Base-by-base conservation (phyloP, 352 stramenopile species). In the Pythium periplocum region DNA sequence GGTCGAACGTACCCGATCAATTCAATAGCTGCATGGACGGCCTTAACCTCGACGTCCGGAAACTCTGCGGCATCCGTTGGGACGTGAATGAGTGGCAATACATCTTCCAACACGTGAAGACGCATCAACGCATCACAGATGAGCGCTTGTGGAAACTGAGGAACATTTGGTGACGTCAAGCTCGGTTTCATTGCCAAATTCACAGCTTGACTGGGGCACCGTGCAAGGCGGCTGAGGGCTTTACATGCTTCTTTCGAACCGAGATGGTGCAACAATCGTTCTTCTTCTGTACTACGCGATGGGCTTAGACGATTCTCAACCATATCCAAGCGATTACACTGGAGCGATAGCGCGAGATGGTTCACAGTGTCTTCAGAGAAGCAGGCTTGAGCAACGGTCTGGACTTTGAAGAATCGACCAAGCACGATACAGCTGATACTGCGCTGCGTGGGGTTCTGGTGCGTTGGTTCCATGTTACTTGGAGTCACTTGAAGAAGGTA, bases 371-470 rank as follows among this genome's bases (percentile, higher is more conserved):
- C 53, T 53, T 93, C 79, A 4, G 66, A 78, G 60, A 90, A 85
- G 50, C 69, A 75, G 11, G 58, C 54, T 7, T 59, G 53, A 1
- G 66, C 69, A 1, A 87, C 64, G 1, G 62, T 44, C 0, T 65
- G 45, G 4, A 74, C 64, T 30, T 75, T 74, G 41, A 66, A 71
- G 32, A 93, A 76, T 2, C 70, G 65, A 39, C 73, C 60, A 1
- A 93, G 61, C 4, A 88, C 59, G 31, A 90, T 81, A 40, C 75
- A 87, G 55, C 82, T 93, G 38, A 90, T 79, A 55, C 75, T 88
- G 34, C 78, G 77, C 43, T 90, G 79, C 6, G 46, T 59, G 33
- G 64, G 35, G 10, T 55, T 83, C 47, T 90, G 79, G 12, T 71
- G 64, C 1, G 60, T 44, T 17, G 76, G 71, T 6, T 75, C 61